Percentiles rank a stretch among this genome's conserved stretches.
Evolutionary conservation across 768 basidiomycete genomes (phyloP).

Genomic region (Auricularia sp.): DNA sequence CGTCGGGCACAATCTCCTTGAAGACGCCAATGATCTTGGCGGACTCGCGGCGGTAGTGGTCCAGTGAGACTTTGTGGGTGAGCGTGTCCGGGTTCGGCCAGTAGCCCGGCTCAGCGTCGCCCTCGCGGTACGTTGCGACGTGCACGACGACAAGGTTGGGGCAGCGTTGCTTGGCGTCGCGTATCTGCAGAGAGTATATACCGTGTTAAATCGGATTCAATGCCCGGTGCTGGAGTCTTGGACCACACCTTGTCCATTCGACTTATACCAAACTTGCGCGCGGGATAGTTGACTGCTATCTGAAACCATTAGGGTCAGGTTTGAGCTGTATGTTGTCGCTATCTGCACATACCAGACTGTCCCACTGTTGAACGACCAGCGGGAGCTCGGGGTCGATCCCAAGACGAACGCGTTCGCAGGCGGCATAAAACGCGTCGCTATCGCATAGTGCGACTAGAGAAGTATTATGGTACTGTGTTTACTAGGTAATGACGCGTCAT

Average conservation of each 20-base stretch:
- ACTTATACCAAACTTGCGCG: conserved; percentile 87
- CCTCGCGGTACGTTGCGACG: conserved; percentile 83
- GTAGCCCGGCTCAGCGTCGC: conserved; percentile 78
- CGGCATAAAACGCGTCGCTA: conserved; percentile 76
- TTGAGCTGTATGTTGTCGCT: too few species aligned
- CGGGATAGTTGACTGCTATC: conserved; percentile 95
- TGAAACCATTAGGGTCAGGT: conserved; percentile 2
- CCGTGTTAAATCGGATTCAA: too few species aligned
- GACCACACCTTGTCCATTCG: conserved; percentile 60
- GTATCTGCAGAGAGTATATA: conserved; percentile 18
- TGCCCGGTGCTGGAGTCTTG: not conserved
- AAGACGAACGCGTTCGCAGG: conserved; percentile 79
- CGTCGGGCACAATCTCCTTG: conserved; percentile 64
- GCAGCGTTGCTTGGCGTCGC: conserved; percentile 75
- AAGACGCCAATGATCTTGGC: conserved; percentile 77
- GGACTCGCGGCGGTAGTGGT: conserved; percentile 86
- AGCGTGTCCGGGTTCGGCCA: conserved; percentile 81
- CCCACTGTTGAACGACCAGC: conserved; percentile 83
- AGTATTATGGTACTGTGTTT: not conserved
- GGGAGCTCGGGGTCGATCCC: conserved; percentile 50
- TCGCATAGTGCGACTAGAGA: conserved; percentile 71
- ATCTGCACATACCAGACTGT: conserved; percentile 31
- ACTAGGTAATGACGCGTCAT: not conserved
- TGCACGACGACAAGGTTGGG: conserved; percentile 80
- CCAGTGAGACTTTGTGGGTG: conserved; percentile 95